Evolutionary conservation across 352 stramenopile species (phyloP), one percentile per base, ranked within the genome.

Genomic region (Phytophthora uliginosa): DNA sequence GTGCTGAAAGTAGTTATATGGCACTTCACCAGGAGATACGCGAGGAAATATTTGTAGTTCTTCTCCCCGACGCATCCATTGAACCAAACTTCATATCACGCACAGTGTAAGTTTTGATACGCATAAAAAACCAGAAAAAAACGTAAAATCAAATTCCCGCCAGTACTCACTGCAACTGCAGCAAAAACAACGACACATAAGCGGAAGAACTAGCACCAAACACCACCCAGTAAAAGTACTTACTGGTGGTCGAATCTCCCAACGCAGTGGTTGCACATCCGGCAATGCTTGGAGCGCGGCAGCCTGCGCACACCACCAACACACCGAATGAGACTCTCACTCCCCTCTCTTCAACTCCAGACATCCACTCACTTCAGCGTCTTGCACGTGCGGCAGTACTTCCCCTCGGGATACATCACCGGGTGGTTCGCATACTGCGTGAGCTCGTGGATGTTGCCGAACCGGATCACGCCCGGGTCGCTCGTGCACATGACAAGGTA

Each of bases 191-290:
- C 48, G 20, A 8, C 17, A n/a, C 42, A 24, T 50, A 9, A 50
- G 7, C 22, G 42, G 70, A 53, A 66, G 24, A 22, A 17, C 38
- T 56, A 63, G 1, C 10, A 6, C 13, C 63, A 13, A 6, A 36
- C 18, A 45, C 38, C 18, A 50, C 7, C 8, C 34, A n/a, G 12
- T 12, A 31, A 40, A 17, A 51, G n/a, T 20, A 82, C 89, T 63
- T 85, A 97, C 89, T 97, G 91, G 71, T 97, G 93, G 48, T 98
- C 93, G 54, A 98, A 98, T 74, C 90, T 85, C 20, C 81, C 86
- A 48, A 97, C 85, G 59, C 93, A 98, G 33, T 91, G 83, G 54
- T 97, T 90, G 77, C 93, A 98, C 61, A 97, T 73, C 47, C 89
- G 71, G 58, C 93, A 98, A 80, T 98, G 93, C 74, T 98, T 98